Evolutionary conservation across 495 filamentous ascomycete species (phyloP).

Genomic region (Antarctomyces pellizariae): DNA sequence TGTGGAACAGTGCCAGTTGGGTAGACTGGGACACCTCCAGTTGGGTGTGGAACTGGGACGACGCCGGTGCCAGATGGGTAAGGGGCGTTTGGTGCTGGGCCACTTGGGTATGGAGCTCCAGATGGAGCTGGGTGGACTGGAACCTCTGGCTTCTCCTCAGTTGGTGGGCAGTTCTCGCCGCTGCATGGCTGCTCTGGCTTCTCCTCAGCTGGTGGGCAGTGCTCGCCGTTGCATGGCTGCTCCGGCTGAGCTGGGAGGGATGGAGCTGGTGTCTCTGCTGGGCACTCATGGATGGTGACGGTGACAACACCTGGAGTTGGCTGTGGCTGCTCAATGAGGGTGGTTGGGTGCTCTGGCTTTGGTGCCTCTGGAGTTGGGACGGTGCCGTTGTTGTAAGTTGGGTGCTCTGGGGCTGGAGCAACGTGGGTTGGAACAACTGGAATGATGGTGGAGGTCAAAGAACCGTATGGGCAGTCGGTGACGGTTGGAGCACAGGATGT

Average conservation of each 20-base stretch:
- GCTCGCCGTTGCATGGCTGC: not conserved
- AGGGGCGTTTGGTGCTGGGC: slow-evolving; percentile 7
- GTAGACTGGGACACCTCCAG: slow-evolving; percentile 6
- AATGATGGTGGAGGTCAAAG: slow-evolving; percentile 12
- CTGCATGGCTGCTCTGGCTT: not conserved
- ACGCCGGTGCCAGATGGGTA: slow-evolving; percentile 12
- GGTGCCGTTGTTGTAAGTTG: slow-evolving; percentile 29
- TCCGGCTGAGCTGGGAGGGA: slow-evolving; percentile 12
- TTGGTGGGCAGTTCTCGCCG: not conserved
- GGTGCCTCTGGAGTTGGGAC: slow-evolving; percentile 18
- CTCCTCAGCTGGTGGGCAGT: slow-evolving; percentile 3
- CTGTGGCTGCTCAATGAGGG: not conserved
- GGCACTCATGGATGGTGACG: slow-evolving; percentile 11
- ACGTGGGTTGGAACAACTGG: slow-evolving; percentile 19
- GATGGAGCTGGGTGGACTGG: slow-evolving; percentile 20
- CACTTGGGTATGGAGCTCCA: slow-evolving; percentile 1
- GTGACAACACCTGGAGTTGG: slow-evolving; percentile 1
- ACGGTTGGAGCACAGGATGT: slow-evolving; percentile 19
- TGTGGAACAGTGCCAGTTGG: slow-evolving; percentile 13
- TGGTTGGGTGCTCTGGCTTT: slow-evolving; percentile 9
- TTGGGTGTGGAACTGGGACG: slow-evolving; percentile 11
- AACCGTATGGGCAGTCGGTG: slow-evolving; percentile 9
- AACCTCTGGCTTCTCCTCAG: slow-evolving; percentile 12
- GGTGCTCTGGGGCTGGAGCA: slow-evolving; percentile 24
- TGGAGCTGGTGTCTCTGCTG: slow-evolving; percentile 13